Evolutionary conservation across 2,329 filamentous ascomycete genomes (phyloP).

Genomic region (Eutypella sp.): DNA sequence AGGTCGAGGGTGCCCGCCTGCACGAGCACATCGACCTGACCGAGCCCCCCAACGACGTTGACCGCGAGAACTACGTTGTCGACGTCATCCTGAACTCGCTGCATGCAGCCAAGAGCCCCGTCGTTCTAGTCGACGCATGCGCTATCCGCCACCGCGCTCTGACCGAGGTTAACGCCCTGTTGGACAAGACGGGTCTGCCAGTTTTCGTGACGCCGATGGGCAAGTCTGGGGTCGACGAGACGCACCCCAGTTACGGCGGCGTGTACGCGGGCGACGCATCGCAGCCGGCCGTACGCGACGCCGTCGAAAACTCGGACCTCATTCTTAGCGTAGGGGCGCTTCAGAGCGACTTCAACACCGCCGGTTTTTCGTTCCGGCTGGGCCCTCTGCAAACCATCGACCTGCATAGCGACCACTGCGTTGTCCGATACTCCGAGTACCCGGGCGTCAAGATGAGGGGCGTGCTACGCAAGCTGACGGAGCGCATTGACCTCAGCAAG

Average conservation of each 20-base stretch:
- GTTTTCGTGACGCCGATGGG: slow-evolving; percentile 90
- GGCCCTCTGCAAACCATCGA: slow-evolving; percentile 75
- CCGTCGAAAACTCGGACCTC: slow-evolving; percentile 65
- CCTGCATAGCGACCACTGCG: slow-evolving; percentile 69
- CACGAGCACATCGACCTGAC: slow-evolving; percentile 65
- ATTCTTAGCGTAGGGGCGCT: slow-evolving; percentile 63
- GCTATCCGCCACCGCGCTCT: slow-evolving; percentile 72
- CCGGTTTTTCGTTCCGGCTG: slow-evolving; percentile 76
- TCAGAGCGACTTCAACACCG: slow-evolving; percentile 75
- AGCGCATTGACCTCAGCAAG: slow-evolving; percentile 51
- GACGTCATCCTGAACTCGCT: slow-evolving; percentile 71
- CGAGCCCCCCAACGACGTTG: slow-evolving; percentile 60
- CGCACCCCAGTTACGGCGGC: slow-evolving; percentile 69
- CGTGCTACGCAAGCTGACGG: slow-evolving; percentile 66
- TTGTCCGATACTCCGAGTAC: slow-evolving; percentile 74
- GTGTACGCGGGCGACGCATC: slow-evolving; percentile 81
- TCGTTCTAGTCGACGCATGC: slow-evolving; percentile 80
- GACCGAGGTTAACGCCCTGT: slow-evolving; percentile 65
- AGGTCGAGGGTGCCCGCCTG: slow-evolving; percentile 69
- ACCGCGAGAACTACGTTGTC: slow-evolving; percentile 77
- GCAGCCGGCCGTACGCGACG: slow-evolving; percentile 56
- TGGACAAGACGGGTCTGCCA: slow-evolving; percentile 69
- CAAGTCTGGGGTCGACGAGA: slow-evolving; percentile 78
- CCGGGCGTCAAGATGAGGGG: slow-evolving; percentile 72
- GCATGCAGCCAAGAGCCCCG: slow-evolving; percentile 65